phyloP scores from a whole-genome alignment of 1,139 yeast species.

The Yamadazyma epiphylla region DNA sequence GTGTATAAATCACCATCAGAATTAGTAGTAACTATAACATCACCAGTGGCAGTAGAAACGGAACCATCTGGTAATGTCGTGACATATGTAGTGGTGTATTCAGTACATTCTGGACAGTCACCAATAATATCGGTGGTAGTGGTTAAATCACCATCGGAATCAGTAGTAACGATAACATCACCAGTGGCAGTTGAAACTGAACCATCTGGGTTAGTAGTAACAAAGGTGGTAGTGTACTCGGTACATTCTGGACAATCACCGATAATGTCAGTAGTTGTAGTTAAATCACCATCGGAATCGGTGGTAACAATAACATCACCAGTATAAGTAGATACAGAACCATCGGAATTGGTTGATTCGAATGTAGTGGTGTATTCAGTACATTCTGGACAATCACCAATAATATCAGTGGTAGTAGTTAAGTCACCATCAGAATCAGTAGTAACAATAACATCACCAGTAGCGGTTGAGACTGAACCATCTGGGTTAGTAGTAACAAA shows the following conservation, averaged over 20 bases:
- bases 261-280: slow-evolving; percentile 6
- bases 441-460: slow-evolving; percentile 8
- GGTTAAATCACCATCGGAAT: slow-evolving; percentile 5
- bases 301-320: slow-evolving; percentile 11
- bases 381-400: slow-evolving; percentile 8
- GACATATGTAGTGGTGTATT: slow-evolving; percentile 16
- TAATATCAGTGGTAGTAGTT: slow-evolving; percentile 4
- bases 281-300: slow-evolving; percentile 8
- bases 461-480: slow-evolving; percentile 4
- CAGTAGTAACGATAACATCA: slow-evolving; percentile 8
- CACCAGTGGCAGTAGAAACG: slow-evolving; percentile 13
- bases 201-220: slow-evolving; percentile 15
- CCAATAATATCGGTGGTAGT: slow-evolving; percentile 5
- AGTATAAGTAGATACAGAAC: slow-evolving; percentile 8
- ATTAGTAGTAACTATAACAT: slow-evolving; percentile 7
- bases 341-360: slow-evolving; percentile 6
- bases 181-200: slow-evolving; percentile 13
- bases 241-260: slow-evolving; percentile 12
- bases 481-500: slow-evolving; percentile 7
- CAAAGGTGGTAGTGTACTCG: slow-evolving; percentile 16
- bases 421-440: slow-evolving; percentile 6
- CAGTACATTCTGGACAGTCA: slow-evolving; percentile 11
- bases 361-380: slow-evolving; percentile 9
- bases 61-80: slow-evolving; percentile 15
- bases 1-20: slow-evolving; percentile 6